Evolutionary conservation across 2,329 filamentous ascomycete genomes (phyloP), one percentile per base, ranked within the genome.

Genomic region (Cylindrodendrum hubeiense): DNA sequence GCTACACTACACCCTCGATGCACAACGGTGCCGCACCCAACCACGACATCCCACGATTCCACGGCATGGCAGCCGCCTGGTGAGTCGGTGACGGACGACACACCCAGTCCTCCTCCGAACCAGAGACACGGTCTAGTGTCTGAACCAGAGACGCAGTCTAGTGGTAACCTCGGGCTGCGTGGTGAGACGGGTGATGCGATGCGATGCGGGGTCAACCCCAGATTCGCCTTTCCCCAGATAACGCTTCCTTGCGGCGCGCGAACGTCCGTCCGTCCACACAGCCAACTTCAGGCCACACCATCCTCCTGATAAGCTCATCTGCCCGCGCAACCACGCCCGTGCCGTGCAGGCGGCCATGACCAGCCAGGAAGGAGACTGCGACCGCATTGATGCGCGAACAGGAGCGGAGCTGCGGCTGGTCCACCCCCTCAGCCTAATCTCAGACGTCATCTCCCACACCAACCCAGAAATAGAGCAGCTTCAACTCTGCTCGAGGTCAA

Each of bases 201-300:
- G 22, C 54, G 21, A 41, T 63, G 60, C 60, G 54, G 60, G 60
- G 60, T 59, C 41, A n/a, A 28, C 60, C 60, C 60, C 60, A 53
- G 60, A 59, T 54, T 58, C 15, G 53, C 43, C 60, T 57, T 57
- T 63, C 60, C 54, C 60, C 60, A 63, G 60, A 56, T 61, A 54
- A 44, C 44, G 33, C 21, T 12, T 37, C 21, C 52, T 30, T 54
- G 44, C 39, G 46, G 44, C 43, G 19, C 19, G 43, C 26, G 26
- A 22, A 19, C 15, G 34, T 26, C 51, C 37, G 39, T 55, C 46
- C 52, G 39, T 49, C 46, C 37, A 37, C 47, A 33, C 47, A 47
- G 22, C 49, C 37, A 55, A 37, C 39, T 53, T 17, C 41, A 53
- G 51, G 53, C 47, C 54, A 63, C 60, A 37, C 41, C 53, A 44